Percentiles rank a stretch among this genome's conserved stretches.
Evolutionary conservation across 2,329 filamentous ascomycete genomes (phyloP).

Genomic region (Monilinia laxa): DNA sequence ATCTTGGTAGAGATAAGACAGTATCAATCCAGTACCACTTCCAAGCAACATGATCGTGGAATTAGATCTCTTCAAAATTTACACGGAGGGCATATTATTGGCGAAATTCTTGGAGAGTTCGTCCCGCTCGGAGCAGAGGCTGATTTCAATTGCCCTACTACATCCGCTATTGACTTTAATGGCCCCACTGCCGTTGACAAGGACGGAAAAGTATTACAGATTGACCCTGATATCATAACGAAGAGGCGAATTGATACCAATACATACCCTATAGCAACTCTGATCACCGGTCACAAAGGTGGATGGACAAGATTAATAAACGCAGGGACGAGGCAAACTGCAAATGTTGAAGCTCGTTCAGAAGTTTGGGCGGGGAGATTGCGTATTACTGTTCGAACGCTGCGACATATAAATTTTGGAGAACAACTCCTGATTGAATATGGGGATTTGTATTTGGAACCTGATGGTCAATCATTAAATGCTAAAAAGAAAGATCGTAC

Average conservation of each 20-base stretch:
- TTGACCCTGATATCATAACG: background rate
- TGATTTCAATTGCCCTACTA: background rate
- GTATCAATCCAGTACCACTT: background rate
- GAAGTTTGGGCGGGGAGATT: constrained; percentile 21
- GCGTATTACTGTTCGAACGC: constrained; percentile 9
- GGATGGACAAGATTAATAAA: constrained; percentile 22
- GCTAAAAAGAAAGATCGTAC: background rate
- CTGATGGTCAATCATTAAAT: constrained; percentile 1
- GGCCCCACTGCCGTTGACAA: constrained; percentile 15
- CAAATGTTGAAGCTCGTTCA: constrained; percentile 9
- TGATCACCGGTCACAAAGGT: constrained; percentile 14
- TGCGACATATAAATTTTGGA: constrained; percentile 21
- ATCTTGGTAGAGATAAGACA: constrained; percentile 11
- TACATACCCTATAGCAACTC: constrained; percentile 15
- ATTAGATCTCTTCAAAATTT: constrained; percentile 7
- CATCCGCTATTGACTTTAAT: constrained; percentile 10
- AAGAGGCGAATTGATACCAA: background rate
- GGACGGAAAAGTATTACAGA: background rate
- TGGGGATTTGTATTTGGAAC: constrained; percentile 7
- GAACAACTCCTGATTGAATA: constrained; percentile 13
- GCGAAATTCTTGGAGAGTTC: constrained; percentile 20
- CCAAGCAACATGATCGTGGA: constrained; percentile 9
- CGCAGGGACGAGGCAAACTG: background rate
- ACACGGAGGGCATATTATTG: background rate
- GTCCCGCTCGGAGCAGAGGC: constrained; percentile 12